Conservation (phyloP, 1,139 yeast genomes). For the Pichia sp. region DNA sequence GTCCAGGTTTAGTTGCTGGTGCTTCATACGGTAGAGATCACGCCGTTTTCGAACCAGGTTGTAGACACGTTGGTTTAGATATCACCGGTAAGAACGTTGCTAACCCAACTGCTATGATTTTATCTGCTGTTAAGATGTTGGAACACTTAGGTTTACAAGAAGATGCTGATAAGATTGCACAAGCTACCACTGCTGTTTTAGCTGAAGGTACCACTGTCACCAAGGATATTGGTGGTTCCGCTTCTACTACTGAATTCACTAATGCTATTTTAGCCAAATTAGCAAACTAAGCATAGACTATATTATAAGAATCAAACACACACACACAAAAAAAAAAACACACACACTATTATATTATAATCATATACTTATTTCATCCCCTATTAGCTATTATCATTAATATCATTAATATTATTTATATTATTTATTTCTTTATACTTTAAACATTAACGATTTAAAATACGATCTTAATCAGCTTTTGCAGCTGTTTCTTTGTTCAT, state of each 20-base stretch:
- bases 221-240: constrained; percentile 80
- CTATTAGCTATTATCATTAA: no score
- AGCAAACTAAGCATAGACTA: constrained; percentile 6
- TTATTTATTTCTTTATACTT: no score
- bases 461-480: no score
- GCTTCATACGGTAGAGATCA: constrained; percentile 97
- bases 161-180: constrained; percentile 77
- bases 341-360: no score
- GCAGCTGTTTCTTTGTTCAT: no score
- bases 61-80: constrained; percentile 98
- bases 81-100: constrained; percentile 92
- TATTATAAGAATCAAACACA: no score
- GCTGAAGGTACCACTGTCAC: constrained; percentile 80
- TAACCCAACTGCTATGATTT: constrained; percentile 96
- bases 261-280: constrained; percentile 69
- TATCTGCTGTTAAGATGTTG: constrained; percentile 83
- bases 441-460: no score
- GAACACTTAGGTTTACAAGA: constrained; percentile 88
- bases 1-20: constrained; percentile 98
- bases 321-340: no score
- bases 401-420: no score
- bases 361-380: no score
- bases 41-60: constrained; percentile 98
- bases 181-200: constrained; percentile 83
- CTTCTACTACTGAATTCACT: constrained; percentile 91